Percentiles rank a stretch among this genome's conserved stretches.
Evolutionary conservation across 2,329 filamentous ascomycete species (phyloP).

Genomic region (Epichloe baconii): DNA sequence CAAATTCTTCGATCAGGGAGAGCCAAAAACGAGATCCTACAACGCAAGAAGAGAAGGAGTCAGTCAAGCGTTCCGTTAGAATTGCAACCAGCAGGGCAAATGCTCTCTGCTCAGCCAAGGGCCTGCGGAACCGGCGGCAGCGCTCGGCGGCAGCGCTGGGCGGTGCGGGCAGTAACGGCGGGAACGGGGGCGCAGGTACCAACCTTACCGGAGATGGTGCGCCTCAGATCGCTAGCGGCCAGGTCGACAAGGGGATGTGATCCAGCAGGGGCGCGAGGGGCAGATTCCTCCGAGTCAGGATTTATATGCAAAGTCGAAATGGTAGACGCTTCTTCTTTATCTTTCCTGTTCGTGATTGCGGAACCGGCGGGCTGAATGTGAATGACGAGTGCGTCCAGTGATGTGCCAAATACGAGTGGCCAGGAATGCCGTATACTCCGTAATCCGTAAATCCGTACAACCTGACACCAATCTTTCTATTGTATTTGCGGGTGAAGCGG

Average conservation of each 20-base stretch:
- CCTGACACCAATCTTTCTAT: not conserved
- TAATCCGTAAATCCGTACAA: not conserved
- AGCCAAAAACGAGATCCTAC: not conserved
- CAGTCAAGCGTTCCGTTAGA: not conserved
- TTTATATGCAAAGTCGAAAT: not conserved
- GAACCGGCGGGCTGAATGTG: not conserved
- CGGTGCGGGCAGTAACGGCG: constrained; percentile 3
- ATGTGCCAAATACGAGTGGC: constrained; percentile 1
- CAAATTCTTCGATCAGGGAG: not conserved
- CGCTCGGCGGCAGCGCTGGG: not conserved
- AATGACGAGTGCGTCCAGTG: not conserved
- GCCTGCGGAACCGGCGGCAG: constrained; percentile 2
- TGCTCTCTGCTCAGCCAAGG: not conserved
- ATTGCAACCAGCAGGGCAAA: no score
- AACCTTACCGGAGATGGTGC: constrained; percentile 7
- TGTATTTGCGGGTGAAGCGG: no score
- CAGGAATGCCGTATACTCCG: not conserved
- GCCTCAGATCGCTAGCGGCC: constrained; percentile 10
- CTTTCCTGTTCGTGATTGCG: not conserved
- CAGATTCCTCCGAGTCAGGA: not conserved
- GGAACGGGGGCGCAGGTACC: constrained; percentile 7
- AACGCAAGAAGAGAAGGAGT: not conserved
- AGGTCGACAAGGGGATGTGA: constrained; percentile 11
- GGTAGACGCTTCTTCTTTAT: not conserved
- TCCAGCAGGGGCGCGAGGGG: not conserved